Percentiles rank a stretch among this genome's conserved stretches.
phyloP scores from a whole-genome alignment of 306 rosid genomes.

The Cicer yamashitae region DNA sequence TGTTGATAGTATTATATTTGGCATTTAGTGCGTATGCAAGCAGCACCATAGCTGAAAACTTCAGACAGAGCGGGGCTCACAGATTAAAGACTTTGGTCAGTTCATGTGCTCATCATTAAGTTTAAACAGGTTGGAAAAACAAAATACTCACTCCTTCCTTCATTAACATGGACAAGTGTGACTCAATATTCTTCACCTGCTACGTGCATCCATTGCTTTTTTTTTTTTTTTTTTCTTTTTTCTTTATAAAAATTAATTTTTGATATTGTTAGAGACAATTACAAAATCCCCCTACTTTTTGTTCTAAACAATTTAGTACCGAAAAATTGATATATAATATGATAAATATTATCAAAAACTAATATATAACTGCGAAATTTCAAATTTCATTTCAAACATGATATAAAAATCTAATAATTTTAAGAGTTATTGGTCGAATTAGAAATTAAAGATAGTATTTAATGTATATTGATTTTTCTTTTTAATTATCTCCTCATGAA shows the following conservation, averaged over 20 bases:
- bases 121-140: conserved; percentile 38
- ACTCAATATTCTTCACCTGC: conserved; percentile 42
- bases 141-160: conserved; percentile 23
- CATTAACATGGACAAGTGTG: conserved; percentile 4
- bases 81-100: conserved; percentile 44
- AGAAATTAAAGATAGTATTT: not conserved
- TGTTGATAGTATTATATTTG: conserved; percentile 34
- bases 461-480: not conserved
- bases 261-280: not conserved
- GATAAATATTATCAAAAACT: no score
- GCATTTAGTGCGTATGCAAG: conserved; percentile 50
- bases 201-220: conserved; percentile 12
- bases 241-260: not conserved
- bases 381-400: no score
- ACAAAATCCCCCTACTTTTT: conserved; percentile 9
- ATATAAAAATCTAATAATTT: no score
- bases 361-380: no score
- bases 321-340: no score
- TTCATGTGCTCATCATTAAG: conserved; percentile 53
- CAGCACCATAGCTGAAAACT: conserved; percentile 47
- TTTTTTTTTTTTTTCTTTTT: not conserved
- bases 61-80: conserved; percentile 51
- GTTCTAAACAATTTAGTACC: not conserved
- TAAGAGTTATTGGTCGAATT: no score
- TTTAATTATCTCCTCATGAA: not conserved